A percentile compares a stretch with the other conserved stretches of the same genome.
Conservation (phyloP, 2,329 filamentous ascomycete species). For the Aspergillus puulaauensis region DNA sequence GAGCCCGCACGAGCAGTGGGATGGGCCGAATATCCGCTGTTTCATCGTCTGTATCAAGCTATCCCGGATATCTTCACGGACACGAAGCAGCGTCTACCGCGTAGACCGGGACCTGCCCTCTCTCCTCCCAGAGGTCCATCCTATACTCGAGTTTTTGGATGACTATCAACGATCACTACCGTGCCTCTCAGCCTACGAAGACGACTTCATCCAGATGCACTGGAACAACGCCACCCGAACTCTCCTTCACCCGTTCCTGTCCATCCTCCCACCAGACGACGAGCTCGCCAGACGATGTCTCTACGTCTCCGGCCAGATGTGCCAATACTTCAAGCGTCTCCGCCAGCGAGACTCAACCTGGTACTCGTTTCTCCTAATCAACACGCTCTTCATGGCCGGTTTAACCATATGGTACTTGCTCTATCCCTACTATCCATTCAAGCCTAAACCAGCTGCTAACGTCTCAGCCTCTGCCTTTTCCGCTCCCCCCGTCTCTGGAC, state of each 20-base stretch:
- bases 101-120: conserved; percentile 8
- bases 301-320: conserved; percentile 19
- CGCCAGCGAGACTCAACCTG: conserved; percentile 97
- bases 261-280: conserved; percentile 12
- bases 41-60: conserved; percentile 16
- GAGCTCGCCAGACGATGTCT: conserved; percentile 14
- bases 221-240: conserved; percentile 20
- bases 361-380: conserved; percentile 89
- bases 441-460: neutral
- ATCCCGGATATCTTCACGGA: conserved; percentile 19
- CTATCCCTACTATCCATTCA: neutral
- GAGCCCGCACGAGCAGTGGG: neutral
- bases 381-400: conserved; percentile 94
- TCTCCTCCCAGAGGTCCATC: conserved; percentile 10
- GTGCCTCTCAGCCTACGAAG: conserved; percentile 9
- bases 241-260: conserved; percentile 20
- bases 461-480: conserved; percentile 20
- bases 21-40: conserved; percentile 4
- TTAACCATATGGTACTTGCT: conserved; percentile 72
- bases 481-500: conserved; percentile 21
- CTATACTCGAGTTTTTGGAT: conserved; percentile 13
- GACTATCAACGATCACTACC: conserved; percentile 15
- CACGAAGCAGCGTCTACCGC: conserved; percentile 18
- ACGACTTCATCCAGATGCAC: conserved; percentile 24
- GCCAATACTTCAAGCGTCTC: conserved; percentile 58